Evolutionary conservation across 139 green algal species (phyloP).

Genomic region (Chlorella sorokiniana): DNA sequence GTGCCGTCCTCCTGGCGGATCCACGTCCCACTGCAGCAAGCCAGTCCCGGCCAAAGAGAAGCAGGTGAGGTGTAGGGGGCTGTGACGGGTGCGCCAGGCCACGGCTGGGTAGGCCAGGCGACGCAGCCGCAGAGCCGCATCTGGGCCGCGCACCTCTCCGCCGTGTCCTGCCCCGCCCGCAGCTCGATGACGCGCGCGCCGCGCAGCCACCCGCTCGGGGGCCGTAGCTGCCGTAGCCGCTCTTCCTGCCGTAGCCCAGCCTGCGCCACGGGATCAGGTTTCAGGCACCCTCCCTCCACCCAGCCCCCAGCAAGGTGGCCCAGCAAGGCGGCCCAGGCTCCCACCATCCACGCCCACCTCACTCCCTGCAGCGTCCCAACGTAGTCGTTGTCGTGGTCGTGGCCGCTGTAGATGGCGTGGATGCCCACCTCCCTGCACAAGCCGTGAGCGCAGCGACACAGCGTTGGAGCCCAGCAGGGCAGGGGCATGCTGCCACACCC

Average conservation of each 20-base stretch:
- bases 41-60: no score
- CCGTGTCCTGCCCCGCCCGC: constrained; percentile 8
- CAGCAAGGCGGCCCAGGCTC: not conserved
- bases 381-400: constrained; percentile 59
- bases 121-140: not conserved
- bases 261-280: not conserved
- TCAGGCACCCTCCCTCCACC: not conserved
- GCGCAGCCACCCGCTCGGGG: constrained; percentile 7
- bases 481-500: not conserved
- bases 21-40: constrained; percentile 21
- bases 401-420: constrained; percentile 35
- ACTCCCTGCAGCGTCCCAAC: constrained; percentile 25
- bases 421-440: constrained; percentile 17
- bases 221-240: constrained; percentile 38
- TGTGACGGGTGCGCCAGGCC: no score
- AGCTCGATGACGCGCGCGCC: constrained; percentile 40
- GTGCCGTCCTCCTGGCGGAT: constrained; percentile 21
- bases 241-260: constrained; percentile 25
- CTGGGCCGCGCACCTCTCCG: not conserved
- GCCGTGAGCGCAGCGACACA: not conserved
- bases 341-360: not conserved
- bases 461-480: not conserved
- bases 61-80: no score
- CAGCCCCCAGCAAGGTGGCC: not conserved
- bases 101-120: not conserved